These are phyloP conservation scores for Tylopilus subfusipes DNA, from an alignment of 768 basidiomycete species.

Conservation along the genomic window DNA sequence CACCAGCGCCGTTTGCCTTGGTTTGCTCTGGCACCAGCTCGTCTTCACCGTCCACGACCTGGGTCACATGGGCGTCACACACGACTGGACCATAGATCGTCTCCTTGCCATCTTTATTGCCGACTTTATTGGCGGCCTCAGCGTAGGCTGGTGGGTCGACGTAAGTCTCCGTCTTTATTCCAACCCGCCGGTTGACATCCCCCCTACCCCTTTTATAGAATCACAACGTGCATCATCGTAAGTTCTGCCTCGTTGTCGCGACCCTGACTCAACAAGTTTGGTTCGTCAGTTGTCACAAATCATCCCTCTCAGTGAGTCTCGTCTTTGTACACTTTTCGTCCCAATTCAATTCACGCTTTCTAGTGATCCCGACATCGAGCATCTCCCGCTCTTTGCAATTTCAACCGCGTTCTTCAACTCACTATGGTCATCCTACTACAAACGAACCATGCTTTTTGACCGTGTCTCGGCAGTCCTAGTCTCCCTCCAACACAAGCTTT, in stretches of 20 bases:
- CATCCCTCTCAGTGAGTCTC: constrained; percentile 84
- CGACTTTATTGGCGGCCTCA: constrained; percentile 87
- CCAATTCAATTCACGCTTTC: constrained; percentile 10
- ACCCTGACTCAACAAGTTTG: constrained; percentile 2
- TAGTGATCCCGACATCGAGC: constrained; percentile 82
- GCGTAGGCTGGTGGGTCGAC: constrained; percentile 97
- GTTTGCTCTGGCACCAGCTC: constrained; percentile 93
- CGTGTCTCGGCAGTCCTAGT: constrained; percentile 60
- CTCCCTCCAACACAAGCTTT: constrained; percentile 83
- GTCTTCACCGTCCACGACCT: constrained; percentile 92
- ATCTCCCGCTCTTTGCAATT: constrained; percentile 93
- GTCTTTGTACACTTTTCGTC: neutral
- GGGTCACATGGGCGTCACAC: constrained; percentile 92
- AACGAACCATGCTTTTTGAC: constrained; percentile 80
- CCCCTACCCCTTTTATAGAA: constrained; percentile 45
- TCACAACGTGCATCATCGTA: constrained; percentile 95
- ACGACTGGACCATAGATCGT: constrained; percentile 78
- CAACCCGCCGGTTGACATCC: constrained; percentile 5
- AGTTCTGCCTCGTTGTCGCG: constrained; percentile 35
- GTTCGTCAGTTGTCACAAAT: constrained; percentile 81
- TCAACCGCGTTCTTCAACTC: constrained; percentile 81
- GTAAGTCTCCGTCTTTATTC: constrained; percentile 49
- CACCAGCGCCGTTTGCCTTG: constrained; percentile 75
- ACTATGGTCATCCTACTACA: constrained; percentile 93
- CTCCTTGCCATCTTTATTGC: constrained; percentile 76